Base-by-base conservation (phyloP, 1,284 basidiomycete genomes). In the Spongispora temasekensis region DNA sequence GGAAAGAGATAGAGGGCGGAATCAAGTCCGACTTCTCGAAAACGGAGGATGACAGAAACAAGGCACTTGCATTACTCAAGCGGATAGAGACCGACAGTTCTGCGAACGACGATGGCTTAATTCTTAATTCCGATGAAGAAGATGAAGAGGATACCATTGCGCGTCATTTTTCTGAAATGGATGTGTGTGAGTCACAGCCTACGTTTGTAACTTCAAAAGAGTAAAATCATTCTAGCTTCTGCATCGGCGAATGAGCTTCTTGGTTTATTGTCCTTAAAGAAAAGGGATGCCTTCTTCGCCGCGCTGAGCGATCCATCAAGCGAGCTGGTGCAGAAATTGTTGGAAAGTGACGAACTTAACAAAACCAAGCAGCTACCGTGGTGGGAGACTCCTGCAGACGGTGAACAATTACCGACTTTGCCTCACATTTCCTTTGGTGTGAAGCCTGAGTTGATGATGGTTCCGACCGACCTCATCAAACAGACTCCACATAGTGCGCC, bases 1-100 rank as follows among this genome's bases (percentile, higher is more conserved):
- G 85, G 63, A 85, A 85, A 55, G 86, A 91, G 64, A 73, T 94
- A 3, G 84, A 88, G 62, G 72, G 75, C 2, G 85, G 88, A 30
- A 87, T 91, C 58, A 77, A 80, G 50, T 71, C 79, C 0, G 78
- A 78, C 34, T 79, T 88, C 2, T 81, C 84, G 2, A 85, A 80
- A 65, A 78, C 80, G 1, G 73, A 75, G 3, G 77, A 83, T 55
- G 88, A 91, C 66, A 79, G 83, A 42, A 74, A 76, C 53, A 77
- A 81, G 62, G 92, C 92, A 83, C 74, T 93, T 68, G 84, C 87
- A 53, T 69, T 93, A 13, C 77, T 93, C 28, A 85, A 83, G 67
- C 83, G 81, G 21, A 88, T 93, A 61, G 90, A 93, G 63, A 85
- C 90, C 56, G 82, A 87, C 59, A 77, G 71, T 40, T 66, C 74